Base-by-base conservation (phyloP, 139 green algal species). In the Microglena sp. region DNA sequence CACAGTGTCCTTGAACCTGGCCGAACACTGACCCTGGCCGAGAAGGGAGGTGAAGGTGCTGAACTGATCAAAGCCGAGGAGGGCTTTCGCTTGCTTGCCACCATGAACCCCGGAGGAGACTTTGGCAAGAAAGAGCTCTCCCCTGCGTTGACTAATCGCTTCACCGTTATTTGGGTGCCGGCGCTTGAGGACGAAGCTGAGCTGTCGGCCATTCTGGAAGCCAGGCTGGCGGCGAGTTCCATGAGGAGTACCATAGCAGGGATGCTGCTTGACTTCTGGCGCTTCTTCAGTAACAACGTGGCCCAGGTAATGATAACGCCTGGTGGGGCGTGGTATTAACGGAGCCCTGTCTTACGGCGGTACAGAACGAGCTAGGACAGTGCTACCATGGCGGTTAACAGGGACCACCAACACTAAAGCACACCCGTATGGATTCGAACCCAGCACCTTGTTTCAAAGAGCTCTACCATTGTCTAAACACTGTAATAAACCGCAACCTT, bases 101-200 rank as follows among this genome's bases (percentile, higher is more conserved):
- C 94, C 54, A 99, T 99, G 94, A 99, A 99, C 76, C 94, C 94
- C 5, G 93, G 92, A 5, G 50, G 50, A 11, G 59, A 66, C 59
- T 96, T 90, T 71, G 91, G 91, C 50, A 99, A 99, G 84, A 95
- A 94, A 70, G 94, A 99, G 85, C 86, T 99, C 33, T 95, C 85
- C 5, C 94, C 94, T 2, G 94, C 94, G 6, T 84, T 99, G 7
- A 77, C 76, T 65, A 99, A 98, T 79, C 82, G 56, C 44, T 80
- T 80, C 60, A 80, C 74, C 44, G 72, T 62, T 1, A 44, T 95
- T 45, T 96, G 89, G 89, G 89, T 94, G 50, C 89, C 88, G 0
- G 62, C 80, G 24, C 77, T 93, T 27, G 69, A 86, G 21, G 75
- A 86, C 33, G 30, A 54, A 6, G 32, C 3, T 0, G 89, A 96